Evolutionary conservation across 192 early-diverging fungal species (phyloP).

Genomic region (Piromyces sp.): DNA sequence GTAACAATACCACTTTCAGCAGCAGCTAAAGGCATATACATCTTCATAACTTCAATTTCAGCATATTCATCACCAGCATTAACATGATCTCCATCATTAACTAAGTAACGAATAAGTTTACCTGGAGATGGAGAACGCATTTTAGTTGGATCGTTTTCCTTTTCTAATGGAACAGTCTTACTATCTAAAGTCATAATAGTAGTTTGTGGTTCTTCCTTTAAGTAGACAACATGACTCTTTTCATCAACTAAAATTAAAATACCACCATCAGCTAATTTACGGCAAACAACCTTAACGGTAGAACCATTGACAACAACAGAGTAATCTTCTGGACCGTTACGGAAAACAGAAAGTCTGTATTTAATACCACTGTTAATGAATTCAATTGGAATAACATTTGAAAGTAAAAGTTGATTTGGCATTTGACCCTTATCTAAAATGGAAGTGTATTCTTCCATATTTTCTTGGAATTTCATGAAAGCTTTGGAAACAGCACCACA

Average conservation of each 20-base stretch:
- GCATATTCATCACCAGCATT: constrained; percentile 79
- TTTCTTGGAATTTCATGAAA: constrained; percentile 40
- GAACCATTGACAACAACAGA: constrained; percentile 66
- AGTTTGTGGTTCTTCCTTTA: constrained; percentile 70
- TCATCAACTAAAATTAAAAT: constrained; percentile 75
- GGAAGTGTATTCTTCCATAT: constrained; percentile 53
- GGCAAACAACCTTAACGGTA: constrained; percentile 63
- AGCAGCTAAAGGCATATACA: constrained; percentile 97
- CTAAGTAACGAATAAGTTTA: constrained; percentile 82
- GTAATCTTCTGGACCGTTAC: constrained; percentile 65
- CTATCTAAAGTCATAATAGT: constrained; percentile 79
- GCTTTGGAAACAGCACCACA: constrained; percentile 85
- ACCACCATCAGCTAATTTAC: constrained; percentile 79
- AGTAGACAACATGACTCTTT: constrained; percentile 82
- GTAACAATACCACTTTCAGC: constrained; percentile 76
- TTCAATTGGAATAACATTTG: constrained; percentile 57
- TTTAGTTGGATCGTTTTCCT: constrained; percentile 94
- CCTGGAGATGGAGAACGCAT: constrained; percentile 88
- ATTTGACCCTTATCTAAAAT: constrained; percentile 87
- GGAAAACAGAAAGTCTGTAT: constrained; percentile 68
- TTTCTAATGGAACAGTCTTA: constrained; percentile 80
- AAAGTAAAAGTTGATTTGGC: constrained; percentile 54
- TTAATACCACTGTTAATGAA: constrained; percentile 88
- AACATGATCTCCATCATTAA: constrained; percentile 86
- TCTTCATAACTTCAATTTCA: constrained; percentile 99